Evolutionary conservation across 768 basidiomycete genomes (phyloP).

Genomic region (Mrakia gelida): DNA sequence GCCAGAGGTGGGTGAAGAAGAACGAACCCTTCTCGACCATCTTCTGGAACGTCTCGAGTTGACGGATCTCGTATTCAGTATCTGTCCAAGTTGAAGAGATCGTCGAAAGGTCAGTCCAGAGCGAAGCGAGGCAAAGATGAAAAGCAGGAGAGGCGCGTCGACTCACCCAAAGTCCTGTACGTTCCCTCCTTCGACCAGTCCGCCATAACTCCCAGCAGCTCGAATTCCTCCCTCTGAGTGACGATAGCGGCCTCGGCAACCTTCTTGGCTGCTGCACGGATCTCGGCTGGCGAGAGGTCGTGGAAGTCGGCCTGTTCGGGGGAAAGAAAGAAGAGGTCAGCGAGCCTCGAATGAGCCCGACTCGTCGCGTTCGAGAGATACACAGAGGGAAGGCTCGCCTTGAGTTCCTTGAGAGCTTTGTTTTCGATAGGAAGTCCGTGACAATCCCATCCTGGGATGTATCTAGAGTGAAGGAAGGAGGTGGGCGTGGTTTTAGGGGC

Average conservation of each 20-base stretch:
- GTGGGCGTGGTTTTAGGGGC: background rate
- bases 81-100: conserved; percentile 52
- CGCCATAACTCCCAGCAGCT: conserved; percentile 82
- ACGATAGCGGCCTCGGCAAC: conserved; percentile 71
- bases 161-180: conserved; percentile 78
- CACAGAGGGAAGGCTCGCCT: conserved; percentile 46
- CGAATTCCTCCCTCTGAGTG: conserved; percentile 73
- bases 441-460: conserved; percentile 95
- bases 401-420: conserved; percentile 74
- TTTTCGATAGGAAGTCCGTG: conserved; percentile 97
- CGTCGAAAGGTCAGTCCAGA: conserved; percentile 62
- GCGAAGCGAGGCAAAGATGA: background rate
- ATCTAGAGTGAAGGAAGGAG: conserved; percentile 52
- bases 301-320: conserved; percentile 50
- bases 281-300: conserved; percentile 55
- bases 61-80: conserved; percentile 78
- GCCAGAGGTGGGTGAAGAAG: background rate
- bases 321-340: conserved; percentile 3
- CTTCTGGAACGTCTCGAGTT: conserved; percentile 72
- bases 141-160: background rate
- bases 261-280: conserved; percentile 65
- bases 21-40: conserved; percentile 77
- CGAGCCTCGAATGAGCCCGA: background rate
- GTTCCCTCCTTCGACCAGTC: conserved; percentile 66
- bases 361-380: background rate